These are phyloP conservation scores for Ceratocystiopsis minuta DNA, from an alignment of 2,329 filamentous ascomycete genomes.

Conservation along the genomic window DNA sequence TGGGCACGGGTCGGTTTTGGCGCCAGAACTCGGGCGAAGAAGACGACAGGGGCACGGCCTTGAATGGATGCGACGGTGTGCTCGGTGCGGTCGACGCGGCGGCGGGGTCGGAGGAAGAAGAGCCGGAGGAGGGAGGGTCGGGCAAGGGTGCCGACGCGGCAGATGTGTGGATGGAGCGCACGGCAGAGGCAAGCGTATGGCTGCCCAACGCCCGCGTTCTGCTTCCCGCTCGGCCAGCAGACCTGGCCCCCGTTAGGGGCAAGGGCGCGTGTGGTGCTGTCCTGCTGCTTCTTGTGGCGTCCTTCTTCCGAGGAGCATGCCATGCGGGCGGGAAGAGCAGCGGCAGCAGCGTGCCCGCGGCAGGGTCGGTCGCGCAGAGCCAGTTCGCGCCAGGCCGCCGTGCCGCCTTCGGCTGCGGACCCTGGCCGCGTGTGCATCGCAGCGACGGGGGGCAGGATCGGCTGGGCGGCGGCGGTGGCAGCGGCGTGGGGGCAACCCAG, in stretches of 20 bases:
- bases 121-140: no score
- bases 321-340: slow-evolving; percentile 6
- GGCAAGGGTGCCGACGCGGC: neutral
- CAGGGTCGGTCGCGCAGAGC: slow-evolving; percentile 4
- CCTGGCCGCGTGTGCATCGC: no score
- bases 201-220: no score
- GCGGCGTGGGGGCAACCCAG: slow-evolving; percentile 10
- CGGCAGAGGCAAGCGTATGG: no score
- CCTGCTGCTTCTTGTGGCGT: neutral
- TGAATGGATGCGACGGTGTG: neutral
- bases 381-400: neutral
- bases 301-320: neutral
- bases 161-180: neutral
- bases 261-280: no score
- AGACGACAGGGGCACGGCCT: no score
- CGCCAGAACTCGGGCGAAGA: neutral
- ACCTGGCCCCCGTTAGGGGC: neutral
- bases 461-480: slow-evolving; percentile 12
- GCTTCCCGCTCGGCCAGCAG: no score
- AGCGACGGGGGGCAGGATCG: no score
- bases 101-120: no score
- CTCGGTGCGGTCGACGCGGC: neutral
- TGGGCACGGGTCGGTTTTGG: slow-evolving; percentile 3
- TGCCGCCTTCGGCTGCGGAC: no score
- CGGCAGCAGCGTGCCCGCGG: slow-evolving; percentile 8